phyloP scores from a whole-genome alignment of 306 rosid species.

The Arachis stenosperma region DNA sequence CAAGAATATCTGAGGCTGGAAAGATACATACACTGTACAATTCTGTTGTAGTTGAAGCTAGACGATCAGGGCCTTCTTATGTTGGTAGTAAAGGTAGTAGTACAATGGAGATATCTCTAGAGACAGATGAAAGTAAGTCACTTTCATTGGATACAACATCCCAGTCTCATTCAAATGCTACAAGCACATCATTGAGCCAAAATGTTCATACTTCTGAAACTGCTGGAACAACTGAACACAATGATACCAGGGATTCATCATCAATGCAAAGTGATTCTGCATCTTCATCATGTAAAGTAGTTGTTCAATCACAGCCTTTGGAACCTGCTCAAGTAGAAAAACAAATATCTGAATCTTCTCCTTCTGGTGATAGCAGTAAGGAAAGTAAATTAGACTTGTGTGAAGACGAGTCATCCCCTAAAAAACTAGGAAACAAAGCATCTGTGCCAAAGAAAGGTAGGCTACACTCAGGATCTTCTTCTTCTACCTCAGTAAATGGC shows the following conservation, averaged over 20 bases:
- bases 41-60: conserved; percentile 77
- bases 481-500: conserved; percentile 57
- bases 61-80: conserved; percentile 56
- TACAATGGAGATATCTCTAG: conserved; percentile 60
- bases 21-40: conserved; percentile 91
- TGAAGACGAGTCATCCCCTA: conserved; percentile 53
- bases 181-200: conserved; percentile 42
- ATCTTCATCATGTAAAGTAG: conserved; percentile 50
- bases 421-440: conserved; percentile 63
- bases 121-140: conserved; percentile 63
- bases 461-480: conserved; percentile 62
- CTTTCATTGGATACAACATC: conserved; percentile 42
- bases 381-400: conserved; percentile 48
- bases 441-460: conserved; percentile 64
- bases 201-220: conserved; percentile 53
- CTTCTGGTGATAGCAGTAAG: conserved; percentile 40
- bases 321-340: conserved; percentile 49
- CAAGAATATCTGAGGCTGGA: conserved; percentile 90
- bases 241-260: conserved; percentile 27
- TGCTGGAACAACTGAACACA: conserved; percentile 40
- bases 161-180: conserved; percentile 49
- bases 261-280: conserved; percentile 42
- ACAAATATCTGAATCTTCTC: conserved; percentile 38
- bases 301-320: conserved; percentile 45
- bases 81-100: conserved; percentile 49